Evolutionary conservation across 2,329 filamentous ascomycete genomes (phyloP).

Genomic region (Emmonsiellopsis sp.): DNA sequence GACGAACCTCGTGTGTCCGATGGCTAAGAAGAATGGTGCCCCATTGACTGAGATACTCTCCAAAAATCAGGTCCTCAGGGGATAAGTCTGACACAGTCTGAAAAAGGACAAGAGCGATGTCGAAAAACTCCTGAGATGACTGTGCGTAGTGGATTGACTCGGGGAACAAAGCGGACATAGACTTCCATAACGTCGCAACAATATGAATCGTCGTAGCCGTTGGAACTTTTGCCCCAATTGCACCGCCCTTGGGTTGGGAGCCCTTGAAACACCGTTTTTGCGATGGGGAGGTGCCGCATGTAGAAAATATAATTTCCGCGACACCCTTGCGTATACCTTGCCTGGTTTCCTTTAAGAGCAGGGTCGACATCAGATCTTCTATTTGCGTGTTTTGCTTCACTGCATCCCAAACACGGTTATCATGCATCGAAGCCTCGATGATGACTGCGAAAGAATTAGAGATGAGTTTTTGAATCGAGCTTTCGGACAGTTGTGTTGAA

Average conservation of each 20-base stretch:
- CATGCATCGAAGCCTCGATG: slow-evolving; percentile 40
- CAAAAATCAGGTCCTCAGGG: slow-evolving; percentile 26
- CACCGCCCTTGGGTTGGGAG: background rate
- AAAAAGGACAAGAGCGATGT: slow-evolving; percentile 34
- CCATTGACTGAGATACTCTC: slow-evolving; percentile 35
- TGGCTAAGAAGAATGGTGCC: slow-evolving; percentile 34
- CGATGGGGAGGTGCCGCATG: slow-evolving; percentile 24
- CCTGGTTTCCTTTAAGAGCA: slow-evolving; percentile 38
- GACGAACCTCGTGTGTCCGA: slow-evolving; percentile 31
- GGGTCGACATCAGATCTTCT: slow-evolving; percentile 28
- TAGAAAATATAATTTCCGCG: slow-evolving; percentile 28
- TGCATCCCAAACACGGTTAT: slow-evolving; percentile 35
- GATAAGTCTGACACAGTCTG: slow-evolving; percentile 31
- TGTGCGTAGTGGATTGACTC: slow-evolving; percentile 26
- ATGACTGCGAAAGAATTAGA: slow-evolving; percentile 39
- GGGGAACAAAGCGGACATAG: slow-evolving; percentile 32
- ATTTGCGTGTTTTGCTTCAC: slow-evolving; percentile 30
- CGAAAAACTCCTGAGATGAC: slow-evolving; percentile 38
- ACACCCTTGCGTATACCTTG: slow-evolving; percentile 28
- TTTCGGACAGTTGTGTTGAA: slow-evolving; percentile 9
- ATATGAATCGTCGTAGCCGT: slow-evolving; percentile 27
- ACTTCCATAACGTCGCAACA: slow-evolving; percentile 36
- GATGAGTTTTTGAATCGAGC: slow-evolving; percentile 26
- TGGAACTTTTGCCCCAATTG: slow-evolving; percentile 11
- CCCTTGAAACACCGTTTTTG: slow-evolving; percentile 20